These are phyloP conservation scores for Kwoniella dendrophila DNA, from an alignment of 768 basidiomycete species.

Conservation along the genomic window DNA sequence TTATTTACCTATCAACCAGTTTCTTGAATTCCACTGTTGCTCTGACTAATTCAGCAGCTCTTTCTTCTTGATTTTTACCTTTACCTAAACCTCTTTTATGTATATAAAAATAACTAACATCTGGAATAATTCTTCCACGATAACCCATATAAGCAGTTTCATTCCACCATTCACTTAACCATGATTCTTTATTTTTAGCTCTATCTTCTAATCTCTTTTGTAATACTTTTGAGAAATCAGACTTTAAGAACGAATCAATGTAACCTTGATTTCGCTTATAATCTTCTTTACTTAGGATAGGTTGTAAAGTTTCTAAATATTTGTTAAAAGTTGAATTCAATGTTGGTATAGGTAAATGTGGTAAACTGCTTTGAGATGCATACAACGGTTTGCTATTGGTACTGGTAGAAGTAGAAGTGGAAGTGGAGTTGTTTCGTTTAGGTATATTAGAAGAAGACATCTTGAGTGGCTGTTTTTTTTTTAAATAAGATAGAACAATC, in stretches of 20 bases:
- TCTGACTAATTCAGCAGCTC: slow-evolving; percentile 82
- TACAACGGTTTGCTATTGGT: slow-evolving; percentile 63
- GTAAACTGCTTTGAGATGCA: slow-evolving; percentile 66
- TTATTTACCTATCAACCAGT: slow-evolving; percentile 73
- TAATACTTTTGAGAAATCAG: slow-evolving; percentile 69
- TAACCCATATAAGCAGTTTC: slow-evolving; percentile 85
- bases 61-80: slow-evolving; percentile 61
- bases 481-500: background rate
- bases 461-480: background rate
- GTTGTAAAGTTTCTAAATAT: slow-evolving; percentile 82
- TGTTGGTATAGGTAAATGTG: slow-evolving; percentile 78
- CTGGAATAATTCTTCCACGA: slow-evolving; percentile 85
- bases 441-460: slow-evolving; percentile 15
- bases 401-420: slow-evolving; percentile 10
- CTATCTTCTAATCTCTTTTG: slow-evolving; percentile 77
- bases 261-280: slow-evolving; percentile 64
- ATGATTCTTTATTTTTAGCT: slow-evolving; percentile 68
- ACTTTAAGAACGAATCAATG: slow-evolving; percentile 71
- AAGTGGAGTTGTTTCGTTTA: slow-evolving; percentile 7
- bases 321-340: slow-evolving; percentile 79
- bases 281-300: slow-evolving; percentile 70
- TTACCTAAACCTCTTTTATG: slow-evolving; percentile 68
- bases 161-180: slow-evolving; percentile 99
- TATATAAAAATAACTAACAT: slow-evolving; percentile 92
- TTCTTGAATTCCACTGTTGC: slow-evolving; percentile 82